phyloP scores from a whole-genome alignment of 2,329 filamentous ascomycete genomes.

The Colletotrichum ledebouriae region DNA sequence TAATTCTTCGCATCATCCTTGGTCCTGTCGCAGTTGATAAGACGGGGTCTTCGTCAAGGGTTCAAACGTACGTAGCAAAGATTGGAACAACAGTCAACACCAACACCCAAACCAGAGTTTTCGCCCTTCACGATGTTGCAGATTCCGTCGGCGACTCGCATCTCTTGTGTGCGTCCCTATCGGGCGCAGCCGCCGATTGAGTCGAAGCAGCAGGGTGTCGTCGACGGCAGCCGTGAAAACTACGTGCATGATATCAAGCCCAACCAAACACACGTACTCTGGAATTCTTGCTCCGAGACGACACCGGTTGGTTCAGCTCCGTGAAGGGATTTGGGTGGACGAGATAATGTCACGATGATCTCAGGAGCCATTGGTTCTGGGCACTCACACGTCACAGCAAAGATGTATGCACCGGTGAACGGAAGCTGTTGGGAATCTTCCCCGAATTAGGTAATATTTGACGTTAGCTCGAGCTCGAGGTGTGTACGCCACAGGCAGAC shows the following conservation, averaged over 20 bases:
- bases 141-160: not conserved
- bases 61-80: too few relatives aligned
- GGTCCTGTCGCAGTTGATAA: constrained; percentile 3
- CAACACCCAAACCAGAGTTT: not conserved
- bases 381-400: not conserved
- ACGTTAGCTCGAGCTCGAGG: constrained; percentile 4
- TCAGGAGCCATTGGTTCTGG: not conserved
- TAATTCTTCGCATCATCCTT: constrained; percentile 7
- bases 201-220: not conserved
- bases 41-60: constrained; percentile 18
- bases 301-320: not conserved
- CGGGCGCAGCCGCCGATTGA: not conserved
- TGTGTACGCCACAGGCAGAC: constrained; percentile 15
- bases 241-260: not conserved
- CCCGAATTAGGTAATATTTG: constrained; percentile 17
- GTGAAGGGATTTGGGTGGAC: not conserved
- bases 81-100: not conserved
- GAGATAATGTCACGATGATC: constrained; percentile 24
- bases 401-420: constrained; percentile 5
- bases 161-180: too few relatives aligned
- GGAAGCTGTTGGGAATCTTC: constrained; percentile 9
- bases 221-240: not conserved
- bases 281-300: not conserved
- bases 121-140: constrained; percentile 1
- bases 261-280: not conserved